A percentile compares a stretch with the other conserved stretches of the same genome.
phyloP scores from a whole-genome alignment of 495 filamentous ascomycete species.

The Aspergillus homomorphus region DNA sequence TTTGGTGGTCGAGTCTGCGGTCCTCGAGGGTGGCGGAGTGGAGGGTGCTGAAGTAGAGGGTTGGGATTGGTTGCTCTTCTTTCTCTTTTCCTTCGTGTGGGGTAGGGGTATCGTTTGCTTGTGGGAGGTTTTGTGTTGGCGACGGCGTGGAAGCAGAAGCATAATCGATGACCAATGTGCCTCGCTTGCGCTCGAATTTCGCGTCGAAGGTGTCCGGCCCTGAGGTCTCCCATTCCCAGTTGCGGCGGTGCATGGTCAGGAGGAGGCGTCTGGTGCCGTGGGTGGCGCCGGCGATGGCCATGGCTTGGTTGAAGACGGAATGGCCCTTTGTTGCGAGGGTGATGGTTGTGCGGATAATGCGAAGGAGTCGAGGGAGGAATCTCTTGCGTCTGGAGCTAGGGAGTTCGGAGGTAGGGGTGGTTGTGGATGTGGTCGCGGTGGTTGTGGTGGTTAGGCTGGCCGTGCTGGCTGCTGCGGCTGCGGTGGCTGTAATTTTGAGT shows the following conservation, averaged over 20 bases:
- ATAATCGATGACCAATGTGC: constrained; percentile 68
- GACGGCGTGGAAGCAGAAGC: constrained; percentile 46
- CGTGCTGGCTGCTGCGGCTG: background rate
- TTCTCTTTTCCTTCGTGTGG: too few relatives aligned
- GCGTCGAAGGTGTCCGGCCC: constrained; percentile 75
- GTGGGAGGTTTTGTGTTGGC: background rate
- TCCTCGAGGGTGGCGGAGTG: constrained; percentile 34
- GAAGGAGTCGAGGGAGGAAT: constrained; percentile 45
- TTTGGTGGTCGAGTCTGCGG: constrained; percentile 44
- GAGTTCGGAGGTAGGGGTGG: background rate
- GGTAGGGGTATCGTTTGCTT: background rate
- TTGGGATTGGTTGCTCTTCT: background rate
- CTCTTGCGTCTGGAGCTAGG: constrained; percentile 2
- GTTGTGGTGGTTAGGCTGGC: constrained; percentile 1
- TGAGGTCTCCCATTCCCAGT: constrained; percentile 34
- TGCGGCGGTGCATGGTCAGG: constrained; percentile 56
- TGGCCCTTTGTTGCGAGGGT: constrained; percentile 65
- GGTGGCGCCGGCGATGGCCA: constrained; percentile 58
- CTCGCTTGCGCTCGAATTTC: constrained; percentile 68
- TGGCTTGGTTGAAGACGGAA: constrained; percentile 63
- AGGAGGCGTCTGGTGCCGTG: constrained; percentile 63
- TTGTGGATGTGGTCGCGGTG: background rate
- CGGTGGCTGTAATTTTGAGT: constrained; percentile 8
- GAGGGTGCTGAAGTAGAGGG: constrained; percentile 47
- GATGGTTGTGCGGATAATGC: constrained; percentile 66